A percentile compares a stretch with the other conserved stretches of the same genome.
Evolutionary conservation across 441 rosid species (phyloP).

Genomic region (Erysimum pusillum): DNA sequence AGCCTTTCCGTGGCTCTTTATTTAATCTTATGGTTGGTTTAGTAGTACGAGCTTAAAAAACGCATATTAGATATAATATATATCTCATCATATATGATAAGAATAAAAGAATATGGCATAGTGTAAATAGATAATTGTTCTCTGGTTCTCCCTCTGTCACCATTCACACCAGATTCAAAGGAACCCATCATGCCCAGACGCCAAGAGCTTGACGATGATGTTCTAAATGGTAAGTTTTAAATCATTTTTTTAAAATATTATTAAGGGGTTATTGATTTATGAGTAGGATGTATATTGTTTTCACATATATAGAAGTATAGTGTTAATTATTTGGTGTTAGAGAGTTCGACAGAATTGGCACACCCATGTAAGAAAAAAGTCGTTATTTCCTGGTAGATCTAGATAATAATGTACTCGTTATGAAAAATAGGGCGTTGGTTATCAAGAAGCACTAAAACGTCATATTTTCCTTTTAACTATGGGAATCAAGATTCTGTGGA

Average conservation of each 20-base stretch:
- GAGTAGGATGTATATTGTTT: background rate
- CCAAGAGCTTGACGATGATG: background rate
- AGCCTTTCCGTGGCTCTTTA: background rate
- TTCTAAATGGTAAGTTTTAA: background rate
- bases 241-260: background rate
- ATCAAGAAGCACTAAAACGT: background rate
- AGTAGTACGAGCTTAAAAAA: background rate
- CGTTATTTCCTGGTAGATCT: background rate
- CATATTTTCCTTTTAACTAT: background rate
- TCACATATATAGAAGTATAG: background rate
- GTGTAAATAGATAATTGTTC: background rate
- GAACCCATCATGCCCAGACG: background rate
- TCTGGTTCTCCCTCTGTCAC: background rate
- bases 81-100: background rate
- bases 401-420: no score
- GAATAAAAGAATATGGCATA: no score
- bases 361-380: background rate
- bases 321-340: background rate
- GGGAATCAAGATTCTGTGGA: no score
- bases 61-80: background rate
- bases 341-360: background rate
- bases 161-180: background rate
- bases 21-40: background rate
- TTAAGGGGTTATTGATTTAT: background rate
- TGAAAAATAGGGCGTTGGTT: background rate